A percentile compares a stretch with the other conserved stretches of the same genome.
phyloP scores from a whole-genome alignment of 129 eudicot species.

The Arctium lappa region DNA sequence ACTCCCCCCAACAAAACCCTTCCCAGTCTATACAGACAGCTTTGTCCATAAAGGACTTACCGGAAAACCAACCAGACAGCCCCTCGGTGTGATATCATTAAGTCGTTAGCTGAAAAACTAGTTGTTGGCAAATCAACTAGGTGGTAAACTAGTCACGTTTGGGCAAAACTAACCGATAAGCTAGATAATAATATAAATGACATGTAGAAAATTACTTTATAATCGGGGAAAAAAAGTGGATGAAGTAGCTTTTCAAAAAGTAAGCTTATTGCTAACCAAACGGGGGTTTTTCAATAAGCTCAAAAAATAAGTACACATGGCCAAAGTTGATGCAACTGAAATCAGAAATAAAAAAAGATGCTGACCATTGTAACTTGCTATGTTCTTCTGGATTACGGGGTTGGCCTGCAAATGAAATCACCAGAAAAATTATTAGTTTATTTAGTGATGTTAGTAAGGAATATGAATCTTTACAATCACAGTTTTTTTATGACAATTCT shows the following conservation, averaged over 20 bases:
- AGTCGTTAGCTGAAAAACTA: not conserved
- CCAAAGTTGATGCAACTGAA: not conserved
- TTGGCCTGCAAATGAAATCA: constrained; percentile 56
- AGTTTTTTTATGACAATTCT: not conserved
- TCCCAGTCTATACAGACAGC: no score
- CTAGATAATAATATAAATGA: not conserved
- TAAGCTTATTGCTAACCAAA: not conserved
- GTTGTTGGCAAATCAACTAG: not conserved
- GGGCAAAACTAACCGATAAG: not conserved
- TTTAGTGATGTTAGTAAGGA: not conserved
- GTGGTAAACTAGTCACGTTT: not conserved
- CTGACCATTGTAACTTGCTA: constrained; percentile 65
- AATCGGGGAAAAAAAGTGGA: not conserved
- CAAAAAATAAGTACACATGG: not conserved
- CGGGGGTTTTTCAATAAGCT: not conserved
- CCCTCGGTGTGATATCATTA: no score
- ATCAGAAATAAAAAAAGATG: not conserved
- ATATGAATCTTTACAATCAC: not conserved
- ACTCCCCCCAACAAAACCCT: no score
- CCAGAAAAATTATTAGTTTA: not conserved
- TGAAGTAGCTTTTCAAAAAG: not conserved
- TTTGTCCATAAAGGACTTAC: no score
- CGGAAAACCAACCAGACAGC: no score
- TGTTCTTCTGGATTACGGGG: constrained; percentile 70
- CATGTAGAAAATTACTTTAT: not conserved